These are phyloP conservation scores for Phaffomyces antillensis DNA, from an alignment of 805 yeast genomes.

Conservation along the genomic window DNA sequence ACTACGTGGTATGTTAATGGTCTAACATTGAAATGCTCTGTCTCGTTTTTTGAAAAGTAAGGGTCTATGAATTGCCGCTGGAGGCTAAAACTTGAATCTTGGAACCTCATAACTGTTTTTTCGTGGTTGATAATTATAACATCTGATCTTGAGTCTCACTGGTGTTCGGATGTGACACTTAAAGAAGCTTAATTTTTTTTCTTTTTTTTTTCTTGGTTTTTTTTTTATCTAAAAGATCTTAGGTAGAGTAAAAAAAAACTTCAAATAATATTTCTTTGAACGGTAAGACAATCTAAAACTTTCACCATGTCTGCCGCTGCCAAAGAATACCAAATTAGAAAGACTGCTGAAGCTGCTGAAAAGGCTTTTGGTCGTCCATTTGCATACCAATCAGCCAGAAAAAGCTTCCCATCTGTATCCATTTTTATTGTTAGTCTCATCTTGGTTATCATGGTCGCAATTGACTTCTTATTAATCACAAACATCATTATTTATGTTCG, in stretches of 20 bases:
- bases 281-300: background rate
- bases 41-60: too few species aligned
- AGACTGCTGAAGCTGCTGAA: conserved; percentile 8
- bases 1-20: too few species aligned
- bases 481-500: conserved; percentile 28
- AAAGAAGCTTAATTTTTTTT: conserved; percentile 1
- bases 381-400: conserved; percentile 15
- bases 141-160: background rate
- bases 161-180: conserved; percentile 3
- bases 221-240: conserved; percentile 6
- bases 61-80: too few species aligned
- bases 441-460: conserved; percentile 20
- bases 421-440: conserved; percentile 22
- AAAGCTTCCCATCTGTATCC: conserved; percentile 16
- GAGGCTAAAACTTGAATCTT: too few species aligned
- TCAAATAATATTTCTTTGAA: too few species aligned
- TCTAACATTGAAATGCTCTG: background rate
- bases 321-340: background rate
- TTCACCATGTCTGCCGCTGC: background rate
- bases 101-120: too few species aligned
- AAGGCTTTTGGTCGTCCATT: conserved; percentile 21
- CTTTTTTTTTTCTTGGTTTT: background rate
- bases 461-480: conserved; percentile 28
- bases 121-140: too few species aligned
- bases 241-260: too few species aligned